Evolutionary conservation across 2,329 filamentous ascomycete species (phyloP).

Genomic region (Cladosporium sp.): DNA sequence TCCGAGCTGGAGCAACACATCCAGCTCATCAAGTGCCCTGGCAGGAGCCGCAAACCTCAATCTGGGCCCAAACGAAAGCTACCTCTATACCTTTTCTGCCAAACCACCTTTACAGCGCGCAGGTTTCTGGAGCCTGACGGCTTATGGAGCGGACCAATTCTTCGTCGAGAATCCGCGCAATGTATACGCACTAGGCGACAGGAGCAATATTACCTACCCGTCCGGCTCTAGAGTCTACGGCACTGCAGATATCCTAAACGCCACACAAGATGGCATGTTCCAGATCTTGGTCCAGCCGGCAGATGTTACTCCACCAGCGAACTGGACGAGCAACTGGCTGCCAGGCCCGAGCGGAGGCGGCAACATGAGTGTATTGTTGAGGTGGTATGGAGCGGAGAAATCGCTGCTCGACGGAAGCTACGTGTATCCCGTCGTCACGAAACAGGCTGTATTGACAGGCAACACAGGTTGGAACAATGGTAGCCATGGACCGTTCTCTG

Average conservation of each 20-base stretch:
- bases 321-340: constrained; percentile 23
- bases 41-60: background rate
- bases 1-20: constrained; percentile 15
- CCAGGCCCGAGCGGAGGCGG: constrained; percentile 1
- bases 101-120: constrained; percentile 15
- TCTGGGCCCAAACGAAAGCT: constrained; percentile 14
- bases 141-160: constrained; percentile 15
- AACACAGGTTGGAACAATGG: background rate
- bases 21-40: background rate
- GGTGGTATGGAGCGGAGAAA: constrained; percentile 3
- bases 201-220: constrained; percentile 18
- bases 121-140: constrained; percentile 21
- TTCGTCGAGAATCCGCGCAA: constrained; percentile 16
- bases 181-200: constrained; percentile 18
- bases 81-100: constrained; percentile 19
- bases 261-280: constrained; percentile 9
- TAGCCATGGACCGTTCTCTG: background rate
- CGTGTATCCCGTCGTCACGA: background rate
- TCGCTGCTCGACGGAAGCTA: background rate
- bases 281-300: constrained; percentile 18
- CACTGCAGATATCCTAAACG: background rate
- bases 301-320: constrained; percentile 16
- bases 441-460: constrained; percentile 6
- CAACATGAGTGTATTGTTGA: background rate
- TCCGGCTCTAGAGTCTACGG: constrained; percentile 16